Evolutionary conservation across 2,329 filamentous ascomycete genomes (phyloP).

Genomic region (Intubia oerlemansii): DNA sequence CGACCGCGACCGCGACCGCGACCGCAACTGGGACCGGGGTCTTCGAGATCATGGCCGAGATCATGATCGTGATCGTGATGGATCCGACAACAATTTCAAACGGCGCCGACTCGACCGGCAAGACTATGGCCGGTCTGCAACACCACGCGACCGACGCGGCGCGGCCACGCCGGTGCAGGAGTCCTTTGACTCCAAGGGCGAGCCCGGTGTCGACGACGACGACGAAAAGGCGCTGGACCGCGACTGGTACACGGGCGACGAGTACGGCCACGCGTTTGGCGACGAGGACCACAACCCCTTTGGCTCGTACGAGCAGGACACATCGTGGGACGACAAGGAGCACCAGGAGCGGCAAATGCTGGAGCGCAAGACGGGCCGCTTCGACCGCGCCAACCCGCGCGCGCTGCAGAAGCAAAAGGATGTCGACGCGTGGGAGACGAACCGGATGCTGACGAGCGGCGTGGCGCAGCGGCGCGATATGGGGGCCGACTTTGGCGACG

Average conservation of each 20-base stretch:
- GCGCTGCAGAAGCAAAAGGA: constrained; percentile 78
- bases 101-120: constrained; percentile 39
- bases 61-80: constrained; percentile 1
- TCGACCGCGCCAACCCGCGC: constrained; percentile 45
- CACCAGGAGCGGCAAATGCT: constrained; percentile 50
- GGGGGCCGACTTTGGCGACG: constrained; percentile 65
- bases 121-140: constrained; percentile 7
- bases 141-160: constrained; percentile 6
- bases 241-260: constrained; percentile 84
- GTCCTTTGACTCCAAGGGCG: constrained; percentile 33
- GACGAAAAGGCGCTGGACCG: constrained; percentile 62
- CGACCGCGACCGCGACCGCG: constrained; percentile 13
- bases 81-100: constrained; percentile 19
- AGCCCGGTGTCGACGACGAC: constrained; percentile 39
- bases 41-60: background rate
- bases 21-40: constrained; percentile 4
- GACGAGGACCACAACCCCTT: constrained; percentile 91
- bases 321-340: constrained; percentile 48
- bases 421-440: constrained; percentile 95
- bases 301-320: constrained; percentile 50
- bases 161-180: constrained; percentile 24
- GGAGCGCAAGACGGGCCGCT: constrained; percentile 59
- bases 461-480: constrained; percentile 79
- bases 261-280: constrained; percentile 63
- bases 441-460: constrained; percentile 91